Conservation (phyloP, 1,139 yeast genomes). For the Candida neerlandica region DNA sequence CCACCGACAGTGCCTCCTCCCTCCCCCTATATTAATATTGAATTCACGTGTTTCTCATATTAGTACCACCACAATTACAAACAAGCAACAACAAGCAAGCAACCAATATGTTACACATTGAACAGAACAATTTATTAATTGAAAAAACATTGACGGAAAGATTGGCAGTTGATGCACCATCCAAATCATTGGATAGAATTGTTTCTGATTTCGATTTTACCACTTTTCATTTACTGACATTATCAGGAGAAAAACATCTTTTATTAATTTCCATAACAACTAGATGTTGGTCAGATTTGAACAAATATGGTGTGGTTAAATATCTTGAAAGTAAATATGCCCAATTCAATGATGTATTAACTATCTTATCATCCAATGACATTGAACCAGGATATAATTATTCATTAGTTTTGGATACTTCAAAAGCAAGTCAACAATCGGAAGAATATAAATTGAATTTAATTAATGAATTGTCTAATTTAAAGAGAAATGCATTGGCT, state of each 20-base stretch:
- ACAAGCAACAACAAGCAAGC: conserved; percentile 14
- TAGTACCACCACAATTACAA: too few relatives aligned
- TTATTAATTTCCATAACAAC: conserved; percentile 70
- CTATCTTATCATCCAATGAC: conserved; percentile 26
- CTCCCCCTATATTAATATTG: background rate
- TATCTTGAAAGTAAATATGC: conserved; percentile 45
- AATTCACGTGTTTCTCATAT: too few relatives aligned
- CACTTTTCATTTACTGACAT: conserved; percentile 87
- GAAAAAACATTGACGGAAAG: conserved; percentile 45
- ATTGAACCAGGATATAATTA: conserved; percentile 83
- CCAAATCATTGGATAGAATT: conserved; percentile 77
- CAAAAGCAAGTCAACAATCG: conserved; percentile 34
- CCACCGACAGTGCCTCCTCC: background rate
- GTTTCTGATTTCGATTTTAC: conserved; percentile 96
- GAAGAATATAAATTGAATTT: conserved; percentile 53
- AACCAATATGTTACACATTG: conserved; percentile 45
- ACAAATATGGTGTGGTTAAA: conserved; percentile 62
- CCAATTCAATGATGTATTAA: conserved; percentile 30
- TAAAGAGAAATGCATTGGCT: conserved; percentile 87
- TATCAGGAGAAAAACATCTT: conserved; percentile 62
- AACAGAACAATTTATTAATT: conserved; percentile 45
- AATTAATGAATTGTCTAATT: conserved; percentile 65
- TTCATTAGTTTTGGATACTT: conserved; percentile 70
- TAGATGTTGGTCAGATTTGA: conserved; percentile 76
- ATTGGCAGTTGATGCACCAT: conserved; percentile 34